These are phyloP conservation scores for Coniochaeta hoffmannii DNA, from an alignment of 2,329 filamentous ascomycete species.

Conservation along the genomic window DNA sequence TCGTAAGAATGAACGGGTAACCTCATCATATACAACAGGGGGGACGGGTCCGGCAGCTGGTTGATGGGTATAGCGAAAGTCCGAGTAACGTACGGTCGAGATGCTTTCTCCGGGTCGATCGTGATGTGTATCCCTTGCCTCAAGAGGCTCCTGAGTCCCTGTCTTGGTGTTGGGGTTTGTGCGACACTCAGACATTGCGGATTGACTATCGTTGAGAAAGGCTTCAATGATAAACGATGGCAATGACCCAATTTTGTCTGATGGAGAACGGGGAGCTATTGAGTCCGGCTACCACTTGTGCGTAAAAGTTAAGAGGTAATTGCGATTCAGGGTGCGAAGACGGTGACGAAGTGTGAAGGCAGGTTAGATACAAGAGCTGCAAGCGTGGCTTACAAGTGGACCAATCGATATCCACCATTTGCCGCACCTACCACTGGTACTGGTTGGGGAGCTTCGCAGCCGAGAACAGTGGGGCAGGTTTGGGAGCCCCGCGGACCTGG, in stretches of 20 bases:
- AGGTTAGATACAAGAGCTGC: not conserved
- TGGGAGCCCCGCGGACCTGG: too few species aligned
- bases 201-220: not conserved
- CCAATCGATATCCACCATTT: not conserved
- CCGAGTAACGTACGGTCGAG: not conserved
- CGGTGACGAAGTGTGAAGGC: not conserved
- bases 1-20: not conserved
- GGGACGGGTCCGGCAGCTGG: not conserved
- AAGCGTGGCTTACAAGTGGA: not conserved
- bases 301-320: not conserved
- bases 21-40: not conserved
- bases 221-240: not conserved
- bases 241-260: not conserved
- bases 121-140: not conserved
- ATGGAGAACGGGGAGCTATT: not conserved
- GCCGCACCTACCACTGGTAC: too few species aligned
- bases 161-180: not conserved
- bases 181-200: not conserved
- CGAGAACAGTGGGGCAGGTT: too few species aligned
- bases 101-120: not conserved
- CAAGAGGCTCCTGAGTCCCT: not conserved
- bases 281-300: not conserved
- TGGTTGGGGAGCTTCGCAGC: too few species aligned
- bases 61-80: not conserved
- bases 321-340: not conserved